Base-by-base conservation (phyloP, 768 basidiomycete genomes). In the Clavaria fumosa region DNA sequence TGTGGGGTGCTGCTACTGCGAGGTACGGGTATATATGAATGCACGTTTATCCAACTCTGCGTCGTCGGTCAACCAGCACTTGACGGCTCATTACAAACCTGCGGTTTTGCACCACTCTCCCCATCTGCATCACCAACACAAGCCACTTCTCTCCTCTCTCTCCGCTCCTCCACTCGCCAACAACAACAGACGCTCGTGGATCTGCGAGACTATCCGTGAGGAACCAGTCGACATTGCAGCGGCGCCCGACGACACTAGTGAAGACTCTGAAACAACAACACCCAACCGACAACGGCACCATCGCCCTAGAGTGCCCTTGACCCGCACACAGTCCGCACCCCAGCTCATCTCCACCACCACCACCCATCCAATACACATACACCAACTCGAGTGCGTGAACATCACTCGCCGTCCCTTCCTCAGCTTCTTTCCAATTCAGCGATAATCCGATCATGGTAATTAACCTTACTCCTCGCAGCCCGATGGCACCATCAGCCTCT, bases 311-410 rank as follows among this genome's bases (percentile, higher is more conserved):
- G 47, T 60, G 14, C 54, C 61, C 38, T 60, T 54, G 23, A 31
- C 57, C 32, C 65, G 72, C 42, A 60, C 66, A 32, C 47, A 60
- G 45, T 72, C 76, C 40, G 61, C 70, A 21, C 72, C 71, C 46
- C 69, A 58, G 48, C 69, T 72, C 53, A 68, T 78, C 54, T 77
- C 74, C 39, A 75, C 75, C 41, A 70, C 61, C 47, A 77, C 77
- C 40, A 73, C 73, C 41, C 57, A 63, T 32, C 75, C 76, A 37
- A 55, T 75, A 43, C 63, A 73, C 49, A 69, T 74, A 38, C 61
- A 67, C 59, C 60, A 61, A 28, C 55, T 63, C 40, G 54, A 56
- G 67, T 64, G 46, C 30, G 58, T 53, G 39, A 26, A 12, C 31
- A 45, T 41, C n/a, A n/a, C n/a, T 41, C n/a, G 4, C 23, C 31